Conservation (phyloP, 2,329 filamentous ascomycete species). For the Pestalotiopsis sp. region DNA sequence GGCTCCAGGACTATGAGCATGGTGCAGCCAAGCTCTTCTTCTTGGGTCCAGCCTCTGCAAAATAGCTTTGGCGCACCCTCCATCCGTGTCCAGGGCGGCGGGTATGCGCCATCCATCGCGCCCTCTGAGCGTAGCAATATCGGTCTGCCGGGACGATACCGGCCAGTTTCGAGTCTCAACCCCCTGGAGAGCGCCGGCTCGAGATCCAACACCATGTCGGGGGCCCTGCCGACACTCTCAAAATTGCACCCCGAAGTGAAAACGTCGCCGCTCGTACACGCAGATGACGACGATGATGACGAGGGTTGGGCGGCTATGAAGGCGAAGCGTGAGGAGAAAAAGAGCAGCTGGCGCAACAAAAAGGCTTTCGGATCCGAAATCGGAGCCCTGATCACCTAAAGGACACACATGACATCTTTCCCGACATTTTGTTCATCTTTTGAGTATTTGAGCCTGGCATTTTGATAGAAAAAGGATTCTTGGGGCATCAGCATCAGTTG, state of each 20-base stretch:
- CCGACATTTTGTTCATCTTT: background rate
- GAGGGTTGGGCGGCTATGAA: slow-evolving; percentile 73
- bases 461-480: background rate
- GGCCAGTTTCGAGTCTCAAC: slow-evolving; percentile 76
- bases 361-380: slow-evolving; percentile 55
- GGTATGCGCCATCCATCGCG: slow-evolving; percentile 88
- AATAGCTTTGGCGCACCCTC: slow-evolving; percentile 51
- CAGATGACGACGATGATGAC: slow-evolving; percentile 64
- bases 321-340: slow-evolving; percentile 70
- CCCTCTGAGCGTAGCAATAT: slow-evolving; percentile 95
- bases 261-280: slow-evolving; percentile 42
- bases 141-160: slow-evolving; percentile 86
- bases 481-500: background rate
- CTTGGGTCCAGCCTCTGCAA: slow-evolving; percentile 54
- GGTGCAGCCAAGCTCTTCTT: slow-evolving; percentile 69
- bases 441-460: background rate
- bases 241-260: slow-evolving; percentile 43
- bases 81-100: slow-evolving; percentile 51
- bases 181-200: slow-evolving; percentile 32
- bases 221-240: slow-evolving; percentile 39
- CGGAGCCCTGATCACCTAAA: slow-evolving; percentile 48
- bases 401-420: background rate
- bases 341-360: slow-evolving; percentile 66
- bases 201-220: slow-evolving; percentile 47
- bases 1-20: slow-evolving; percentile 77